phyloP scores from a whole-genome alignment of 495 filamentous ascomycete genomes.

The Aspergillus conjunctus region DNA sequence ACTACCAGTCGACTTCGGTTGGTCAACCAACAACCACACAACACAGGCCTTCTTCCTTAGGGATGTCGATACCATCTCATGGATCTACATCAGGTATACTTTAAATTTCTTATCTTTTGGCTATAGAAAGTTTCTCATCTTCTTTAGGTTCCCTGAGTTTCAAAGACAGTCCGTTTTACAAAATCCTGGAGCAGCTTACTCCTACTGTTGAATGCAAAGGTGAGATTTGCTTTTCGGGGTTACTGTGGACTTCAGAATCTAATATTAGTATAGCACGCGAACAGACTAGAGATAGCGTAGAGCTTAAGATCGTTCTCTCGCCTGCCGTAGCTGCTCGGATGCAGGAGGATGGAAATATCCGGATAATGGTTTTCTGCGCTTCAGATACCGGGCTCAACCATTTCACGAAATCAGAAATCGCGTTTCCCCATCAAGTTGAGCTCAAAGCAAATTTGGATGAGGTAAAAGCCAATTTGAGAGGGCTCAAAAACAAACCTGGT shows the following conservation, averaged over 20 bases:
- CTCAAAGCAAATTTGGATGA: constrained; percentile 87
- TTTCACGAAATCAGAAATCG: constrained; percentile 67
- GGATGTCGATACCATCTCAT: constrained; percentile 35
- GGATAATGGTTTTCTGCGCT: constrained; percentile 83
- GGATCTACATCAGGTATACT: constrained; percentile 38
- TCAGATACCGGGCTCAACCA: constrained; percentile 54
- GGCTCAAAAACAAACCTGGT: constrained; percentile 92
- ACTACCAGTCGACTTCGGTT: constrained; percentile 31
- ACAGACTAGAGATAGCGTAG: constrained; percentile 53
- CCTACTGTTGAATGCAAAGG: constrained; percentile 66
- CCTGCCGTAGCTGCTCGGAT: constrained; percentile 51
- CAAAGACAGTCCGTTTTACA: constrained; percentile 80
- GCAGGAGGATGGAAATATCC: constrained; percentile 53
- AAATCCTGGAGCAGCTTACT: constrained; percentile 60
- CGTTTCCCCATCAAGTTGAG: constrained; percentile 90
- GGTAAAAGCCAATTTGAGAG: constrained; percentile 84
- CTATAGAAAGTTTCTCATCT: constrained; percentile 22
- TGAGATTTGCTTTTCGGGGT: constrained; percentile 39
- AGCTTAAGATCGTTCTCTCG: constrained; percentile 55
- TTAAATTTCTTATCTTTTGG: neutral
- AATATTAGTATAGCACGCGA: constrained; percentile 46
- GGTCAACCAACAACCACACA: constrained; percentile 30
- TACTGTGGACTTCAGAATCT: neutral
- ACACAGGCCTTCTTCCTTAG: constrained; percentile 31
- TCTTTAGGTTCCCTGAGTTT: constrained; percentile 51